A percentile compares a stretch with the other conserved stretches of the same genome.
Conservation (phyloP, 1,284 basidiomycete species). For the Apiotrichum sp. region DNA sequence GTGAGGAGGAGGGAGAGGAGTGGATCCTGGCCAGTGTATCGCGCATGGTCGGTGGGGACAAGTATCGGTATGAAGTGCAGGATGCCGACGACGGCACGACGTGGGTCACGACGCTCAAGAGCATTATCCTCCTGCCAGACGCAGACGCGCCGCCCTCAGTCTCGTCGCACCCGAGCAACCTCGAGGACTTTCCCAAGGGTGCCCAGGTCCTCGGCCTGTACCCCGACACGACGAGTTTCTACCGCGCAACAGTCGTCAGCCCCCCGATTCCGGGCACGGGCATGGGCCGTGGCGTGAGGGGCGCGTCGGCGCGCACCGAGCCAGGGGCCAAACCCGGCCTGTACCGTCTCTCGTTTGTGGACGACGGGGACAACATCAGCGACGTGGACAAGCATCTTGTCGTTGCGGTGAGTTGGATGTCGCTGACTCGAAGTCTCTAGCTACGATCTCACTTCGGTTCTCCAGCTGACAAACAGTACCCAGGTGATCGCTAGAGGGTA, state of each 20-base stretch:
- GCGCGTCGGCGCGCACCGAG: constrained; percentile 18
- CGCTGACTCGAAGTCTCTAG: not conserved
- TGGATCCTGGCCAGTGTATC: constrained; percentile 50
- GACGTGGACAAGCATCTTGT: constrained; percentile 38
- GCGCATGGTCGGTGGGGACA: constrained; percentile 41
- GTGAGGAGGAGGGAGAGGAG: constrained; percentile 24
- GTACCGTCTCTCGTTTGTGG: constrained; percentile 43
- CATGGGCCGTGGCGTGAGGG: constrained; percentile 23
- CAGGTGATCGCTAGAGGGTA: not conserved
- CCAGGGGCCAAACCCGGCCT: constrained; percentile 26
- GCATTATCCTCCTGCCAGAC: constrained; percentile 50
- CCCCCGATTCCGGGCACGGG: constrained; percentile 32
- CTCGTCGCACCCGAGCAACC: constrained; percentile 42
- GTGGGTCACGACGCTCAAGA: constrained; percentile 48
- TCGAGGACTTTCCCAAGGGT: constrained; percentile 41
- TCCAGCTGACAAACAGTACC: not conserved
- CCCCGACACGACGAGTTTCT: constrained; percentile 52
- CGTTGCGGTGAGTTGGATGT: constrained; percentile 32
- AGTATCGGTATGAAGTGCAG: constrained; percentile 42
- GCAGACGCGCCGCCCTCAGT: constrained; percentile 30
- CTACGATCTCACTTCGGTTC: not conserved
- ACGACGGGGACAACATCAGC: constrained; percentile 38
- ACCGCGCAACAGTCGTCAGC: constrained; percentile 46
- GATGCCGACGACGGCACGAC: constrained; percentile 39
- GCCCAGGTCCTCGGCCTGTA: constrained; percentile 49